Evolutionary conservation across 225 moss, liverwort and hornwort species (phyloP), one percentile per base, ranked within the genome.

Genomic region (Neckera pumila): DNA sequence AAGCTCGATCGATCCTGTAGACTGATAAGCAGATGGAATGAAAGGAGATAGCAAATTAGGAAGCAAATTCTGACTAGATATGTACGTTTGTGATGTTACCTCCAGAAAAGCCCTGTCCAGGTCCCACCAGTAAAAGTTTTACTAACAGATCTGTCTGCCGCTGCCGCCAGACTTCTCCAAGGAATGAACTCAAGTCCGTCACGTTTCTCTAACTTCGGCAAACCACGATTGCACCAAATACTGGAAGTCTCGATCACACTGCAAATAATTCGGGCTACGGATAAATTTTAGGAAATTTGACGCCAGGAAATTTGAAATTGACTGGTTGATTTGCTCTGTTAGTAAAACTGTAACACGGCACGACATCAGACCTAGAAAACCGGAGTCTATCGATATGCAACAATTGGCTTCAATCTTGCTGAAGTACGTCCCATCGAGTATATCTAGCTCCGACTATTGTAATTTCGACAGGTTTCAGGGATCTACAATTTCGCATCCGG

Each of bases 101-200:
- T 88, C 85, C 90, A 88, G 60, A 76, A 85, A 59, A 57, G 51
- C 28, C 12, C 70, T 17, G 10, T 4, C 28, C 45, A 80, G 86
- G 87, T 23, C 91, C 91, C 86, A 91, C 89, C 86, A 76, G 65
- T 3, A 4, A 71, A 19, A 19, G 22, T 78, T 89, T 71, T 49
- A n/a, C n/a, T 5, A 64, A 91, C 73, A 78, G 80, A 91, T 86
- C 66, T 86, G 67, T 86, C 66, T 86, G 67, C 82, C 83, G 84
- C 84, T 72, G 51, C 86, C 89, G 57, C 86, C 86, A 87, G 89
- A 84, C 91, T 84, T 79, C 84, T 84, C 83, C 79, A 82, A 34
- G 26, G 26, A 73, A 85, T 36, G 19, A 74, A 87, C 36, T 36
- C 71, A 47, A 87, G 66, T 89, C 60, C 23, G 76, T 75, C 43